A percentile compares a stretch with the other conserved stretches of the same genome.
These are phyloP conservation scores for Boletellus sp. DNA, from an alignment of 768 basidiomycete species.

Conservation along the genomic window DNA sequence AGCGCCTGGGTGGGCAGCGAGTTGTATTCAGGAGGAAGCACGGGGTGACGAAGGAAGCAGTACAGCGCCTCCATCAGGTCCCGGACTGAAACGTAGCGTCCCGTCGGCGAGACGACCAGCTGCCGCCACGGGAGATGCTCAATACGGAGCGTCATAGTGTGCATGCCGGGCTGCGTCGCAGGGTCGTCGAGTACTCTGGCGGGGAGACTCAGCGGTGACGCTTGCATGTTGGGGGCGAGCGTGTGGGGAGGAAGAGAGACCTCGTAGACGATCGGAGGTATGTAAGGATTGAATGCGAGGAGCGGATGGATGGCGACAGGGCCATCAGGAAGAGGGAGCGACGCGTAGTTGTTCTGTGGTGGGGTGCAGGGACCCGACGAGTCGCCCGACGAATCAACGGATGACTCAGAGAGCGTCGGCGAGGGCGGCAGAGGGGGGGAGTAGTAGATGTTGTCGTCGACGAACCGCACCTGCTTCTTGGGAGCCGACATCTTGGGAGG, in stretches of 20 bases:
- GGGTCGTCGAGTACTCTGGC: slow-evolving; percentile 23
- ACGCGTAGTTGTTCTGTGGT: slow-evolving; percentile 21
- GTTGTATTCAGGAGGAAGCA: slow-evolving; percentile 40
- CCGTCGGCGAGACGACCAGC: slow-evolving; percentile 28
- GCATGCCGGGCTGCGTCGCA: slow-evolving; percentile 30
- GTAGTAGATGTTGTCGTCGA: slow-evolving; percentile 32
- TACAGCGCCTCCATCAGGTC: slow-evolving; percentile 51
- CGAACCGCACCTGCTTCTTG: slow-evolving; percentile 31
- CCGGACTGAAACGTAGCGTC: slow-evolving; percentile 35
- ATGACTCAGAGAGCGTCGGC: slow-evolving; percentile 27
- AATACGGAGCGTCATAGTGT: slow-evolving; percentile 29
- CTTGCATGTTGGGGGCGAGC: slow-evolving; percentile 22
- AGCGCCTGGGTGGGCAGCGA: slow-evolving; percentile 31
- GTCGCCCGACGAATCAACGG: slow-evolving; percentile 28
- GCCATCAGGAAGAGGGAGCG: slow-evolving; percentile 23
- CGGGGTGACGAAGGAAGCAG: slow-evolving; percentile 38
- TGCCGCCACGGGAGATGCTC: slow-evolving; percentile 34
- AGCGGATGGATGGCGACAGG: slow-evolving; percentile 30
- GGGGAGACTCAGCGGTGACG: slow-evolving; percentile 26
- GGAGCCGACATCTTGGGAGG: slow-evolving; percentile 17
- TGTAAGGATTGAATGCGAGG: slow-evolving; percentile 27
- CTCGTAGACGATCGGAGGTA: slow-evolving; percentile 22
- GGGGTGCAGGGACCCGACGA: slow-evolving; percentile 30
- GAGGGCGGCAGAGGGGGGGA: slow-evolving; percentile 23
- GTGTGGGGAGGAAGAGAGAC: slow-evolving; percentile 16